Evolutionary conservation across 352 stramenopile species (phyloP).

Genomic region (Elongisporangium prolatum): DNA sequence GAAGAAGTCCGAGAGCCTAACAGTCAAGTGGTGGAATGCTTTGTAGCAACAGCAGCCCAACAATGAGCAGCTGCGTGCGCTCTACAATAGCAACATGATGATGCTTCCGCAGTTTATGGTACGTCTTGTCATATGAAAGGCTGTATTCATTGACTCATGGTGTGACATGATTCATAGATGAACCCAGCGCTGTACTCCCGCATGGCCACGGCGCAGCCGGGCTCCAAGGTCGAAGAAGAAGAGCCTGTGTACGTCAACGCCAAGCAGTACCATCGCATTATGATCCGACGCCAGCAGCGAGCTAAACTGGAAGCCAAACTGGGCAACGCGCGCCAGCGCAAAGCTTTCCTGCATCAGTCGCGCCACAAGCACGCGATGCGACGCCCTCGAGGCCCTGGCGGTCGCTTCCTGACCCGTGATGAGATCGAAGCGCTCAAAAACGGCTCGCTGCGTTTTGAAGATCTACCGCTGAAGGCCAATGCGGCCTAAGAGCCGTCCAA

Average conservation of each 20-base stretch:
- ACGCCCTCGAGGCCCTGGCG: conserved; percentile 56
- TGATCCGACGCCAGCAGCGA: conserved; percentile 72
- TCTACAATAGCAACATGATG: conserved; percentile 74
- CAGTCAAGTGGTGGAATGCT: background rate
- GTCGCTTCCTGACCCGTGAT: conserved; percentile 75
- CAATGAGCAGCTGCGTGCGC: conserved; percentile 66
- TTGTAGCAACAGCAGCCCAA: conserved; percentile 59
- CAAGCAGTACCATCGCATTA: conserved; percentile 84
- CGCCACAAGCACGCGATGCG: conserved; percentile 78
- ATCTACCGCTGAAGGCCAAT: conserved; percentile 40
- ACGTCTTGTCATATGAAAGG: conserved; percentile 8
- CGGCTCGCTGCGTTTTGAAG: conserved; percentile 55
- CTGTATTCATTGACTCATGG: background rate
- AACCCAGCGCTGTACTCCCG: conserved; percentile 52
- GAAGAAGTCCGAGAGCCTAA: background rate
- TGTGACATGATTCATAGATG: conserved; percentile 16
- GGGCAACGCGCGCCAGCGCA: conserved; percentile 52
- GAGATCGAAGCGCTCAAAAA: conserved; percentile 74
- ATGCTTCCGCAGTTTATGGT: conserved; percentile 85
- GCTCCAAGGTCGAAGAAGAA: conserved; percentile 51
- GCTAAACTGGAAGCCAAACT: conserved; percentile 77
- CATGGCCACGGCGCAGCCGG: conserved; percentile 22
- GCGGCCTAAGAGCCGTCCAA: background rate
- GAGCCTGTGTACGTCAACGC: conserved; percentile 83
- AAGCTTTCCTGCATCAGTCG: conserved; percentile 74